These are phyloP conservation scores for Mucor plumbeus DNA, from an alignment of 371 early-diverging fungal species.

Conservation along the genomic window DNA sequence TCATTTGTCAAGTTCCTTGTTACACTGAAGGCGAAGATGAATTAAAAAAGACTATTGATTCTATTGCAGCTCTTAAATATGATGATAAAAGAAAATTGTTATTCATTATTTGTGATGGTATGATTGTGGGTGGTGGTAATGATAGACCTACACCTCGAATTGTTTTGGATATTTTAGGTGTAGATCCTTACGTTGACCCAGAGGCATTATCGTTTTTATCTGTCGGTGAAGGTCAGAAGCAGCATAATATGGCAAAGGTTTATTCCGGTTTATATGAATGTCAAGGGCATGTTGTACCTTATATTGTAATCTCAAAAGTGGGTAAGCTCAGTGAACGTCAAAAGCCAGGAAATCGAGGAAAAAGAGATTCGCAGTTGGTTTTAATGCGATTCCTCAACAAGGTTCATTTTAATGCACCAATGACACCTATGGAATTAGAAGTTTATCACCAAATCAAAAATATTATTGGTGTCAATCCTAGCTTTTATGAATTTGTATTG, in stretches of 20 bases:
- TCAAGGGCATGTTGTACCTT: slow-evolving; percentile 83
- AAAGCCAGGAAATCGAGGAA: slow-evolving; percentile 89
- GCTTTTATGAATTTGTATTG: slow-evolving; percentile 67
- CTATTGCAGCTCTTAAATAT: slow-evolving; percentile 69
- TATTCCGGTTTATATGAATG: slow-evolving; percentile 88
- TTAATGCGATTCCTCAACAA: slow-evolving; percentile 83
- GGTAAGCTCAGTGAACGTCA: slow-evolving; percentile 73
- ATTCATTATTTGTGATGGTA: slow-evolving; percentile 84
- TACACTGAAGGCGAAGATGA: slow-evolving; percentile 87
- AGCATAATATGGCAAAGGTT: slow-evolving; percentile 89
- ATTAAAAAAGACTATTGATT: slow-evolving; percentile 72
- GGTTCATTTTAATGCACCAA: slow-evolving; percentile 71
- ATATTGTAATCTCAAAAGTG: slow-evolving; percentile 83
- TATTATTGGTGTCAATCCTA: slow-evolving; percentile 85
- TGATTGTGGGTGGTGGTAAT: slow-evolving; percentile 90
- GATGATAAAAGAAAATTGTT: slow-evolving; percentile 76
- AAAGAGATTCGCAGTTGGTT: slow-evolving; percentile 85
- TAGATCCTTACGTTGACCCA: slow-evolving; percentile 80
- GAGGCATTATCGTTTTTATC: slow-evolving; percentile 88
- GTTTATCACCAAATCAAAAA: slow-evolving; percentile 88
- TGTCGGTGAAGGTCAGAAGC: slow-evolving; percentile 83
- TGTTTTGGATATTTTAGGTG: slow-evolving; percentile 83
- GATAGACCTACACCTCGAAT: slow-evolving; percentile 91
- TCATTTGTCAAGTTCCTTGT: slow-evolving; percentile 87
- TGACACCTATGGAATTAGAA: slow-evolving; percentile 91